These are phyloP conservation scores for Volvox carteri DNA, from an alignment of 163 green algal genomes.

Conservation along the genomic window DNA sequence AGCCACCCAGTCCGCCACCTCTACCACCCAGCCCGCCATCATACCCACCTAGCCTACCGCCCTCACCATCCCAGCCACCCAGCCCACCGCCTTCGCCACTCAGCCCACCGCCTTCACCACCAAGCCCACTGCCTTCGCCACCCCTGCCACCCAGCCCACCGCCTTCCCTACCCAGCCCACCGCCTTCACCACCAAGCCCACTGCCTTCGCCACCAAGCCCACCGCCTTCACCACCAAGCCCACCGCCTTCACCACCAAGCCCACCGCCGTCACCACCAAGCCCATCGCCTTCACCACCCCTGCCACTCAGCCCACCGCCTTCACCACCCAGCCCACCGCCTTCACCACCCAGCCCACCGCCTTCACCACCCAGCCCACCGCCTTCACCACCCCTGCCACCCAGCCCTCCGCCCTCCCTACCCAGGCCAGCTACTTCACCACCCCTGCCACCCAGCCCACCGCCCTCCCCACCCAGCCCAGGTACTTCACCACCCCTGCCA, in stretches of 20 bases:
- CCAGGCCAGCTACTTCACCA: neutral
- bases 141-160: neutral
- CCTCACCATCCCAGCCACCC: neutral
- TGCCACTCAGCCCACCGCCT: neutral
- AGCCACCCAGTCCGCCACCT: neutral
- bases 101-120: neutral
- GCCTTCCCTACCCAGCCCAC: neutral
- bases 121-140: neutral
- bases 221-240: neutral
- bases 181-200: neutral
- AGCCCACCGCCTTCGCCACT: neutral
- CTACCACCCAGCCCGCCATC: neutral
- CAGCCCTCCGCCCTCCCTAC: neutral
- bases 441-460: neutral
- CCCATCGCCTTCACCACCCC: neutral
- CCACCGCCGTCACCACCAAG: neutral
- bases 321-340: neutral
- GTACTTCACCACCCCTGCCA: neutral
- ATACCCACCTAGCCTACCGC: neutral
- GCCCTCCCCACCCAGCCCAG: neutral
- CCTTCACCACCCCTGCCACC: neutral
- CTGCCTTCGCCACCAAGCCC: neutral
- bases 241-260: neutral
- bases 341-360: slow-evolving; percentile 6
- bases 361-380: neutral